Evolutionary conservation across 2,329 filamentous ascomycete species (phyloP).

Genomic region (Calonectria leucothoes): DNA sequence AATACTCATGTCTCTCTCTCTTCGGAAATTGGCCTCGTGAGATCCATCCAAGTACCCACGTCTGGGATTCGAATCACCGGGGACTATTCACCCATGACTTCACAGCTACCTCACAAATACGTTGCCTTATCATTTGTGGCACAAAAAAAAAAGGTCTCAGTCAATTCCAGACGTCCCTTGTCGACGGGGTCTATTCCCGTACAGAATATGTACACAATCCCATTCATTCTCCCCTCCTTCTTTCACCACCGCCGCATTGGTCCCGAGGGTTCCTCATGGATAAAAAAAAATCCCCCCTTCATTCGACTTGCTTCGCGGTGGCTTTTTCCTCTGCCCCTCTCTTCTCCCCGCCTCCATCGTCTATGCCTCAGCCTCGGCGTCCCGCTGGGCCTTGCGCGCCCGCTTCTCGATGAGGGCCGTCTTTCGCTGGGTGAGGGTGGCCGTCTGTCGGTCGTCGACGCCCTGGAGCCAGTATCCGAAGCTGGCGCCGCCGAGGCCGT

Average conservation of each 20-base stretch:
- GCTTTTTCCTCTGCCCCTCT: slow-evolving; percentile 11
- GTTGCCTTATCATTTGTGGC: not conserved
- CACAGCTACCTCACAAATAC: not conserved
- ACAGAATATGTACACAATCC: slow-evolving; percentile 40
- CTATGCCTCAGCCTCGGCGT: slow-evolving; percentile 43
- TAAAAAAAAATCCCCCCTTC: not conserved
- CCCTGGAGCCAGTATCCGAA: slow-evolving; percentile 98
- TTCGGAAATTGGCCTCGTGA: not conserved
- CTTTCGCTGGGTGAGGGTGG: slow-evolving; percentile 82
- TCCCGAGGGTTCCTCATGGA: not conserved
- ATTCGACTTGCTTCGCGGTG: slow-evolving; percentile 2
- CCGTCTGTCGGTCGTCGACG: slow-evolving; percentile 85
- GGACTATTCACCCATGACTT: not conserved
- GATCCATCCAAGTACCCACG: not conserved
- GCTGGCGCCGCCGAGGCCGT: slow-evolving; percentile 84
- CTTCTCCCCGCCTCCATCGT: too few species aligned
- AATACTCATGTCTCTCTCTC: not conserved
- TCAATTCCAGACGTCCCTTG: slow-evolving; percentile 40
- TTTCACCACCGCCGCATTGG: not conserved
- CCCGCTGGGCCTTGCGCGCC: slow-evolving; percentile 68
- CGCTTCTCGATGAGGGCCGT: slow-evolving; percentile 89
- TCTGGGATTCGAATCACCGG: not conserved
- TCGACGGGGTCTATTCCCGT: slow-evolving; percentile 39
- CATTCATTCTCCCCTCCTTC: not conserved
- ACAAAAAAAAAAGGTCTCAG: slow-evolving; percentile 20